Evolutionary conservation across 2,329 filamentous ascomycete genomes (phyloP), one percentile per base, ranked within the genome.

Genomic region (Zymoseptoria pseudotritici): DNA sequence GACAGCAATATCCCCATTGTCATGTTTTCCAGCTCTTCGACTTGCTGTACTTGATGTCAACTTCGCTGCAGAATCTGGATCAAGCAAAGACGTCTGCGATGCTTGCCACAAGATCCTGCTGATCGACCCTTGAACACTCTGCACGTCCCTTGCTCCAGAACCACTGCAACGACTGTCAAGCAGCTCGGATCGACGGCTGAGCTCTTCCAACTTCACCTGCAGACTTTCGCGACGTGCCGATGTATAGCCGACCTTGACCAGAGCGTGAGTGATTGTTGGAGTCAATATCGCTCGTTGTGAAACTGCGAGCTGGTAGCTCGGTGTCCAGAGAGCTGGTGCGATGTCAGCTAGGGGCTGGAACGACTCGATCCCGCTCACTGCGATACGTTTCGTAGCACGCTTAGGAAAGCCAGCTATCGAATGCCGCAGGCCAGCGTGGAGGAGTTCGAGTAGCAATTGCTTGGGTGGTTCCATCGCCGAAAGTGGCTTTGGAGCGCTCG

Each of bases 301-400:
- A 5, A 67, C 10, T 46, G 75, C 72, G 19, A 59, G 58, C 19
- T 74, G 62, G 61, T 75, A 75, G 6, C 70, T 73, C 6, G 73
- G 72, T 53, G 70, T 72, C 73, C 74, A 80, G 26, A 79, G 52
- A 4, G 67, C 60, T 3, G 78, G 77, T 46, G 72, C 73, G 5
- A 78, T 56, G 46, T 74, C 69, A 46, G 72, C 67, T 3, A 80
- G 69, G 50, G 69, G 69, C 46, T 68, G 62, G 21, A 68, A 63
- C 10, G 72, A 72, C 13, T 72, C 72, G 22, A 65, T 74, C 26
- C 70, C 68, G 55, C 66, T 70, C 17, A 75, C 52, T 22, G 69
- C 73, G 7, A 75, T 51, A 8, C 69, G 69, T 20, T 60, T 61
- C 1, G 58, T 4, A 0, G 67, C 55, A 54, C 62, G 70, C 21